Evolutionary conservation across 208 protist genomes (phyloP).

Genomic region (Vickermania spadyakhi): DNA sequence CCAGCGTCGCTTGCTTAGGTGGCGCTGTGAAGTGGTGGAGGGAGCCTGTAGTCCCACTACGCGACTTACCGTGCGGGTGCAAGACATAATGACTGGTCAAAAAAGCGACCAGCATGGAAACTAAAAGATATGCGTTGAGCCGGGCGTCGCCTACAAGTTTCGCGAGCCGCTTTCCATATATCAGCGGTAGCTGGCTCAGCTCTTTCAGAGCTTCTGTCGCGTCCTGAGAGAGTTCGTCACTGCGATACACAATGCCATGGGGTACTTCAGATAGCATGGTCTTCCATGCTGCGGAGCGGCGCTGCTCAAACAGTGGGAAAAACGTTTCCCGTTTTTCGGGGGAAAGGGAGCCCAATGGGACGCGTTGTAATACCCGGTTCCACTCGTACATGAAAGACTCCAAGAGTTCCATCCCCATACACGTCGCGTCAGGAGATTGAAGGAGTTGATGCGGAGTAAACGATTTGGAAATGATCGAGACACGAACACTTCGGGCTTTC

Average conservation of each 20-base stretch:
- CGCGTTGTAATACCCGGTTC: slow-evolving; percentile 3
- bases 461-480: slow-evolving; percentile 58
- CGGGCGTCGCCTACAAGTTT: slow-evolving; percentile 30
- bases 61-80: slow-evolving; percentile 14
- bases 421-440: slow-evolving; percentile 47
- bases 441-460: slow-evolving; percentile 40
- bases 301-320: slow-evolving; percentile 1
- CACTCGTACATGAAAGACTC: slow-evolving; percentile 18
- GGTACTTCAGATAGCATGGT: too few species aligned
- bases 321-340: not conserved
- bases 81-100: slow-evolving; percentile 43
- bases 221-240: not conserved
- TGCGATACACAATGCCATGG: too few species aligned
- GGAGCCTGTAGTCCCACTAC: not conserved
- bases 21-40: not conserved
- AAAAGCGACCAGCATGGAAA: slow-evolving; percentile 28
- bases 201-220: not conserved
- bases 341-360: not conserved
- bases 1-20: not conserved
- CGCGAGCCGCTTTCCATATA: slow-evolving; percentile 20
- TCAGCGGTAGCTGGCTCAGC: slow-evolving; percentile 14
- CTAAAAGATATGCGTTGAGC: slow-evolving; percentile 36
- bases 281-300: slow-evolving; percentile 5
- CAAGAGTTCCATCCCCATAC: slow-evolving; percentile 11
- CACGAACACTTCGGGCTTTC: slow-evolving; percentile 52